phyloP scores from a whole-genome alignment of 176 grass and related monocot species.

The Saccharum spontaneum region DNA sequence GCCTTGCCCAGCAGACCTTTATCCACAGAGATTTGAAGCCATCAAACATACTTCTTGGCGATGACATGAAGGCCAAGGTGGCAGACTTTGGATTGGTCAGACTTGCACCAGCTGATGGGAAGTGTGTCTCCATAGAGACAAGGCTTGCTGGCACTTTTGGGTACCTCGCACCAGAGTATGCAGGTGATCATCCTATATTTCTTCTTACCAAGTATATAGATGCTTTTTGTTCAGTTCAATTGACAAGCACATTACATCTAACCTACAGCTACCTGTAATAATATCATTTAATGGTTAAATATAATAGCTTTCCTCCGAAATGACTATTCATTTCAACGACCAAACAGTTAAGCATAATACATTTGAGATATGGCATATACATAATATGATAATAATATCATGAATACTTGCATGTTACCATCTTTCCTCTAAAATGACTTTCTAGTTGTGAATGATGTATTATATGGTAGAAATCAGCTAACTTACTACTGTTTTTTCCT shows the following conservation, averaged over 20 bases:
- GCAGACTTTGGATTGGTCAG: constrained; percentile 93
- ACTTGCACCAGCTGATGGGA: constrained; percentile 85
- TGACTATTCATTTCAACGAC: background rate
- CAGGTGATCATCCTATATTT: constrained; percentile 61
- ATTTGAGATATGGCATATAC: background rate
- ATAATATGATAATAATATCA: constrained; percentile 5
- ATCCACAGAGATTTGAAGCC: constrained; percentile 97
- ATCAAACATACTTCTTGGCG: constrained; percentile 90
- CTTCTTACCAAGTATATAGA: constrained; percentile 15
- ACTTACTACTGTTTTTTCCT: background rate
- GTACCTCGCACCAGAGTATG: constrained; percentile 95
- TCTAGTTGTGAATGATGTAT: background rate
- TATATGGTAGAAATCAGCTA: background rate
- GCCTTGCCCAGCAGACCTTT: constrained; percentile 91
- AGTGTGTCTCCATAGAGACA: constrained; percentile 80
- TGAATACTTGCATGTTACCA: background rate
- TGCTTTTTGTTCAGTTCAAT: background rate
- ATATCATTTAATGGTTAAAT: background rate
- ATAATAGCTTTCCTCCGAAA: background rate
- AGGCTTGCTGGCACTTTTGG: constrained; percentile 91
- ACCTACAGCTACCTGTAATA: background rate
- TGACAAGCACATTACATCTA: constrained; percentile 1
- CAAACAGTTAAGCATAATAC: background rate
- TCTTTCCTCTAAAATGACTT: background rate
- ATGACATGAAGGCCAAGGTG: constrained; percentile 99